phyloP scores from a whole-genome alignment of 1,284 basidiomycete genomes.

The Papiliotrema laurentii region DNA sequence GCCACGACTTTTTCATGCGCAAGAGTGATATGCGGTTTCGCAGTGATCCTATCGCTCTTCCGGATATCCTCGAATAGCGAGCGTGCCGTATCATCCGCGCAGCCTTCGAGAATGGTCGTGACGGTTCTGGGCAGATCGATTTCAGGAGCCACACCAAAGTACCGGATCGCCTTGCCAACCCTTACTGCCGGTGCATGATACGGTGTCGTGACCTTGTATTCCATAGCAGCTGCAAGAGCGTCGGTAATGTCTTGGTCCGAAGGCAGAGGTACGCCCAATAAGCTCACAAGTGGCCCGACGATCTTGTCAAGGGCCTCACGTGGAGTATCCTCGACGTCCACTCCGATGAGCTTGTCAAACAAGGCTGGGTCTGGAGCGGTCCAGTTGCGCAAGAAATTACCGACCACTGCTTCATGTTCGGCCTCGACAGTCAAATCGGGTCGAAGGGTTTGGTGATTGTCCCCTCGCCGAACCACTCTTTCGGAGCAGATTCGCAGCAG shows the following conservation, averaged over 20 bases:
- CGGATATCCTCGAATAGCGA: conserved; percentile 57
- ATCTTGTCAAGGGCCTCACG: conserved; percentile 59
- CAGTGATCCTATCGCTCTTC: conserved; percentile 55
- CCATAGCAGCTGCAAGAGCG: conserved; percentile 55
- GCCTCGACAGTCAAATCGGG: conserved; percentile 55
- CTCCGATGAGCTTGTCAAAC: conserved; percentile 64
- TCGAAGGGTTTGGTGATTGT: conserved; percentile 75
- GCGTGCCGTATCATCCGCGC: conserved; percentile 23
- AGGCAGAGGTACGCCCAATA: conserved; percentile 53
- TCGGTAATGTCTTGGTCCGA: conserved; percentile 56
- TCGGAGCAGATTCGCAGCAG: conserved; percentile 71
- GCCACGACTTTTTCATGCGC: conserved; percentile 65
- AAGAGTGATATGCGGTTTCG: conserved; percentile 78
- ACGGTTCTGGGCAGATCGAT: conserved; percentile 49
- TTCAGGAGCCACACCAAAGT: conserved; percentile 74
- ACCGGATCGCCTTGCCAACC: conserved; percentile 54
- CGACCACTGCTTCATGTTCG: conserved; percentile 73
- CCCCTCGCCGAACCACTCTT: conserved; percentile 67
- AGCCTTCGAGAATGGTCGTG: conserved; percentile 53
- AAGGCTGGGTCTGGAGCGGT: conserved; percentile 64
- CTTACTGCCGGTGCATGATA: conserved; percentile 25
- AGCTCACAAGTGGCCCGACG: conserved; percentile 57
- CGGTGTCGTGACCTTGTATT: conserved; percentile 34
- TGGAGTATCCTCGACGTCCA: conserved; percentile 58
- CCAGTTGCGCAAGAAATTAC: conserved; percentile 65